Evolutionary conservation across 768 basidiomycete genomes (phyloP), one percentile per base, ranked within the genome.

Genomic region (Albatrellus ellisii): DNA sequence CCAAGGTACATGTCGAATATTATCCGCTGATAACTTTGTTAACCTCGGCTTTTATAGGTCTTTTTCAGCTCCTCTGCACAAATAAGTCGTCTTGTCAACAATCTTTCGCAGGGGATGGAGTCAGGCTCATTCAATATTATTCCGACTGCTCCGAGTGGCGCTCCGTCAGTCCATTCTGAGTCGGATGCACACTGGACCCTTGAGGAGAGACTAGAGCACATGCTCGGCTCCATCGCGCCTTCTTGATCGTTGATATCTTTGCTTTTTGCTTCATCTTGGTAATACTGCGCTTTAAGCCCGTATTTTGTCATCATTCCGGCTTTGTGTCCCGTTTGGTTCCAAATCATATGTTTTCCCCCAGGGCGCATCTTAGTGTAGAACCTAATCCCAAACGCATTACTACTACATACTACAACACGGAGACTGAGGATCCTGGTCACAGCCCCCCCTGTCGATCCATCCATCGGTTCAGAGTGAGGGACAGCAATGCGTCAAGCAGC

Each of bases 51-150:
- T 11, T 26, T 12, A 14, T 40, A 85, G 81, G 74, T 84, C 46
- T 82, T 77, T 59, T 79, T 77, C 59, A 80, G 79, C 51, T 75
- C 83, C 14, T 68, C 80, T 18, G 72, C 76, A 31, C 79, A 87
- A 47, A 88, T 90, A 56, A 83, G 81, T 32, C 81, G 77, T 50
- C 68, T 90, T 45, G 86, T 90, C 44, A 87, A 90, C 55, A 75
- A 63, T 52, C 73, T 90, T 55, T 87, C 86, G 36, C 78, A 78
- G 56, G 80, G 77, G 25, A 75, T 77, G 65, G 87, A 90, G 49
- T 68, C 83, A 31, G 87, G 84, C 35, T 80, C 85, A 27, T 87
- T 88, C 67, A 88, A 88, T 54, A 75, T 88, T 54, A 54, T 68
- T 27, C 71, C 76, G 10, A 59, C 63, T 64, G n/a, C 38, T 15